Conservation (phyloP, 768 basidiomycete species). For the Tubosaeta sp. region DNA sequence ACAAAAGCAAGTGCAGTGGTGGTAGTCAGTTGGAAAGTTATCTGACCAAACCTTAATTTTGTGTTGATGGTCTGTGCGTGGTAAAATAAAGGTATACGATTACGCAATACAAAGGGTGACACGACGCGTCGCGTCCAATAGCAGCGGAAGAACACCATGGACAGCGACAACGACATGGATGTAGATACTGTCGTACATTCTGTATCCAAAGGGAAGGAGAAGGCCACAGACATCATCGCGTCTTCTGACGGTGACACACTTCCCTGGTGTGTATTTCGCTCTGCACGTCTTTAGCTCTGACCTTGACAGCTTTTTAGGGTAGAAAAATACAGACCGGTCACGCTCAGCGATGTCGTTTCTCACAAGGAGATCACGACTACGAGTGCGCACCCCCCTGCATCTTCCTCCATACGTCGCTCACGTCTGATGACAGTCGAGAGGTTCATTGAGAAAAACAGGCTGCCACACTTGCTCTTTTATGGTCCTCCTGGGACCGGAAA, state of each 20-base stretch:
- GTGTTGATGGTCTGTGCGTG: conserved; percentile 46
- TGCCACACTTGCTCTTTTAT: conserved; percentile 95
- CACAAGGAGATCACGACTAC: conserved; percentile 94
- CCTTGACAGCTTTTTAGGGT: conserved; percentile 56
- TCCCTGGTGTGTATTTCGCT: conserved; percentile 63
- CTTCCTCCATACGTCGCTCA: not conserved
- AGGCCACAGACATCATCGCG: conserved; percentile 41
- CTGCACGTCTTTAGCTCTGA: not conserved
- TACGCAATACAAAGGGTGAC: conserved; percentile 5
- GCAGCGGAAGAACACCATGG: not conserved
- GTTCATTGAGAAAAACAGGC: conserved; percentile 90
- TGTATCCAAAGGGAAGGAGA: conserved; percentile 66
- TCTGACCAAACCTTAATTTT: conserved; percentile 28
- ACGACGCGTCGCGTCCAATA: conserved; percentile 21
- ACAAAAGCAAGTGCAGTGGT: conserved; percentile 67
- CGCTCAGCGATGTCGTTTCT: conserved; percentile 91
- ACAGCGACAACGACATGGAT: conserved; percentile 51
- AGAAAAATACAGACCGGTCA: conserved; percentile 93
- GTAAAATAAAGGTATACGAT: not conserved
- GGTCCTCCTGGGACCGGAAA: conserved; percentile 99
- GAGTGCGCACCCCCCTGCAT: conserved; percentile 43
- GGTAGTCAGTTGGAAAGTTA: conserved; percentile 19
- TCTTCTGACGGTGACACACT: conserved; percentile 60
- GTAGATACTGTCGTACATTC: conserved; percentile 32
- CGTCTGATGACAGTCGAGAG: conserved; percentile 67